These are phyloP conservation scores for Curvularia eragrostidis DNA, from an alignment of 2,329 filamentous ascomycete genomes.

Conservation along the genomic window DNA sequence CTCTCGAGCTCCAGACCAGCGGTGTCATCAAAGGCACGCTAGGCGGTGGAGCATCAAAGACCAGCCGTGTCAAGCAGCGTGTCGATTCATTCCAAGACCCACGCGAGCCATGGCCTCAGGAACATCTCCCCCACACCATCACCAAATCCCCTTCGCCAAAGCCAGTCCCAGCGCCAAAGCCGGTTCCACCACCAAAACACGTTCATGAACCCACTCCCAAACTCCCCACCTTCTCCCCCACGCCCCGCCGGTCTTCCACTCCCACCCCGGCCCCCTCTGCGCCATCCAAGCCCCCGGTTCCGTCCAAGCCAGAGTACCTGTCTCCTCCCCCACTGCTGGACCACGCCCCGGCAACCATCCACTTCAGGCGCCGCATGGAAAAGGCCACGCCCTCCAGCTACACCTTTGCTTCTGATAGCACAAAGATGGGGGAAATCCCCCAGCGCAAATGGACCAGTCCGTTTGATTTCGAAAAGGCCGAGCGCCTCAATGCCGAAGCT, in stretches of 20 bases:
- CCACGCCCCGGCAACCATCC: constrained; percentile 10
- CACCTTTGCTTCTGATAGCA: constrained; percentile 55
- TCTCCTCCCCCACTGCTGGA: constrained; percentile 15
- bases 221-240: constrained; percentile 22
- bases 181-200: constrained; percentile 13
- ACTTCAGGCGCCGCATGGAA: constrained; percentile 39
- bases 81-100: constrained; percentile 33
- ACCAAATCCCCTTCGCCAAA: constrained; percentile 14
- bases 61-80: constrained; percentile 22
- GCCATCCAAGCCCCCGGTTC: constrained; percentile 13
- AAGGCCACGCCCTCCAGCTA: constrained; percentile 51
- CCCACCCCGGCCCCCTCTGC: constrained; percentile 9
- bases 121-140: constrained; percentile 15
- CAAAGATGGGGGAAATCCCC: constrained; percentile 58
- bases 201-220: constrained; percentile 24
- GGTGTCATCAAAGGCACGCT: constrained; percentile 21
- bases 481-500: constrained; percentile 51
- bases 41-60: constrained; percentile 16
- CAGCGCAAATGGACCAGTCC: constrained; percentile 53
- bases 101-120: constrained; percentile 35
- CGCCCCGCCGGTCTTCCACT: constrained; percentile 16
- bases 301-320: constrained; percentile 13
- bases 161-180: constrained; percentile 12
- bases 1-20: constrained; percentile 24
- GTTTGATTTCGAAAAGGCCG: constrained; percentile 53